A percentile compares a stretch with the other conserved stretches of the same genome.
Conservation (phyloP, 2,329 filamentous ascomycete genomes). For the Hirsutella rhossiliensis region DNA sequence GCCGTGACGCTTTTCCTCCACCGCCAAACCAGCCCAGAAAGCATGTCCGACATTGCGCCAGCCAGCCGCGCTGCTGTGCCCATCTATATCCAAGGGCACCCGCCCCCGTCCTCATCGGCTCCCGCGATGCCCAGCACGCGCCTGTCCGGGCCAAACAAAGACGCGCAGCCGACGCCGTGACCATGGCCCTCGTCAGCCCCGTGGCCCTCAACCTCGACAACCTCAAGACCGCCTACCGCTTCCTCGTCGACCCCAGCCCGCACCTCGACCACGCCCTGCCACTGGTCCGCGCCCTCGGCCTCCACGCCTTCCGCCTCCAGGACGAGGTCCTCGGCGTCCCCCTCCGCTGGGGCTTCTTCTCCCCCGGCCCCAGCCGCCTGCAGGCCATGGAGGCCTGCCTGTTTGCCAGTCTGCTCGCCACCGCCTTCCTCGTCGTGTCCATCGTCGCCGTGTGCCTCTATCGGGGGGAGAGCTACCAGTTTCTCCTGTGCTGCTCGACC, state of each 20-base stretch:
- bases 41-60: too few species aligned
- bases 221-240: background rate
- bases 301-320: background rate
- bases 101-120: background rate
- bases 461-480: background rate
- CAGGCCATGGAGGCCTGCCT: slow-evolving; percentile 1
- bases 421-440: background rate
- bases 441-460: background rate
- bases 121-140: background rate
- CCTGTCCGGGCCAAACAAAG: background rate
- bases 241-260: background rate
- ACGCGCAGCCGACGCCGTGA: background rate
- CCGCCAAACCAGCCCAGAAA: too few species aligned
- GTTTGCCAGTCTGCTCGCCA: background rate
- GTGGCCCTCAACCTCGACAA: background rate
- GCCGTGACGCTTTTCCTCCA: too few species aligned
- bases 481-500: background rate
- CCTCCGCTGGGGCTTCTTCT: background rate
- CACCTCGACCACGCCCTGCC: background rate
- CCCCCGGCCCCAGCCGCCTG: background rate
- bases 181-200: background rate
- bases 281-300: background rate
- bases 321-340: background rate
- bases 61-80: too few species aligned
- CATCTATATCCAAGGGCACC: too few species aligned